phyloP scores from a whole-genome alignment of 2,329 filamentous ascomycete species.

The Colletotrichum sp. region DNA sequence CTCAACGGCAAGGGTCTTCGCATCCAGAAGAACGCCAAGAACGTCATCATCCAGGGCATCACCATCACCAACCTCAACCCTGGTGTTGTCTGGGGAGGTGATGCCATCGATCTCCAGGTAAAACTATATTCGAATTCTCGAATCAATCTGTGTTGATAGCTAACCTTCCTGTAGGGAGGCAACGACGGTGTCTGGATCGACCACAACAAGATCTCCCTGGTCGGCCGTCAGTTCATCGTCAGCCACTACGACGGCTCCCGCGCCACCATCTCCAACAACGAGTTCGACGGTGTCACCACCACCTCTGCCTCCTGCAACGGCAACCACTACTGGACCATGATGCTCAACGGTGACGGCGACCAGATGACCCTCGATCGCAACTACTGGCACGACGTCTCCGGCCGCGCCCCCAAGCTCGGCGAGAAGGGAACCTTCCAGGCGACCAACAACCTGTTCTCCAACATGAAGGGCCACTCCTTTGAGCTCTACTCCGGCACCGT shows the following conservation, averaged over 20 bases:
- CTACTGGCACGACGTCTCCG: conserved; percentile 31
- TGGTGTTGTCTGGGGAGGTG: conserved; percentile 42
- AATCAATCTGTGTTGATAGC: neutral
- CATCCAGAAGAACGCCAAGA: conserved; percentile 45
- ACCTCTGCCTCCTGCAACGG: conserved; percentile 34
- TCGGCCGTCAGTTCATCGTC: conserved; percentile 45
- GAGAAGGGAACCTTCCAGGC: conserved; percentile 27
- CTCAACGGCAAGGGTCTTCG: conserved; percentile 45
- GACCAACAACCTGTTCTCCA: conserved; percentile 31
- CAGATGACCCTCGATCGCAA: conserved; percentile 40
- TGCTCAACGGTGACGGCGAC: conserved; percentile 33
- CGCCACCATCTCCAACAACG: conserved; percentile 41
- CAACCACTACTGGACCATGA: conserved; percentile 37
- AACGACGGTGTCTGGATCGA: conserved; percentile 38
- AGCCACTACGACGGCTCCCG: conserved; percentile 36
- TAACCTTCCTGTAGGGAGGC: conserved; percentile 25
- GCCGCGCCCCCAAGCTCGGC: conserved; percentile 36
- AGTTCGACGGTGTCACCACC: conserved; percentile 40
- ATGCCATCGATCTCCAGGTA: conserved; percentile 29
- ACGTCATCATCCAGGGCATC: conserved; percentile 57
- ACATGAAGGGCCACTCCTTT: conserved; percentile 47
- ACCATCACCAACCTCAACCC: conserved; percentile 50
- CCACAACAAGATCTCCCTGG: conserved; percentile 42
- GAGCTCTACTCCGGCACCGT: conserved; percentile 49
- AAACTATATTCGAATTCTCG: neutral